These are phyloP conservation scores for Komagataella pseudopastoris DNA, from an alignment of 805 yeast genomes.

Conservation along the genomic window DNA sequence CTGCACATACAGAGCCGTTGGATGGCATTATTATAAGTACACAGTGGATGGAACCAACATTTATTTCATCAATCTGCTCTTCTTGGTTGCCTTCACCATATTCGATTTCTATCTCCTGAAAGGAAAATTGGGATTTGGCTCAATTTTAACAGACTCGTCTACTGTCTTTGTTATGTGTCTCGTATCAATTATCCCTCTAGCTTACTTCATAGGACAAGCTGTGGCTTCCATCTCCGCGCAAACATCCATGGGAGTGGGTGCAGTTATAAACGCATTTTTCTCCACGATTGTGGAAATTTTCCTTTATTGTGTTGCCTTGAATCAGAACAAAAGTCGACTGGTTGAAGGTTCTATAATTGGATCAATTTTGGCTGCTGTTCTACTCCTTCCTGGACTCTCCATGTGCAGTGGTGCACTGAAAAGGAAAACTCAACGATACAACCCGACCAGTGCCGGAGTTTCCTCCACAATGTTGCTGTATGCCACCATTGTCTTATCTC, in stretches of 20 bases:
- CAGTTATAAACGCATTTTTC: conserved; percentile 94
- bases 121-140: conserved; percentile 24
- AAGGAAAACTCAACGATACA: conserved; percentile 87
- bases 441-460: conserved; percentile 94
- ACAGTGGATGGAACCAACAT: conserved; percentile 95
- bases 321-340: conserved; percentile 71
- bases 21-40: conserved; percentile 87
- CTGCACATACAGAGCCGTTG: conserved; percentile 87
- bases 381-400: conserved; percentile 83
- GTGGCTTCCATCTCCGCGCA: conserved; percentile 99
- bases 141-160: conserved; percentile 44
- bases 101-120: conserved; percentile 58
- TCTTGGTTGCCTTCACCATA: conserved; percentile 72
- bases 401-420: conserved; percentile 97
- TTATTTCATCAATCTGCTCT: conserved; percentile 74
- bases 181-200: conserved; percentile 80
- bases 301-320: conserved; percentile 81
- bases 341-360: conserved; percentile 97
- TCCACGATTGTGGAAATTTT: conserved; percentile 92
- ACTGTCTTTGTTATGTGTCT: conserved; percentile 64
- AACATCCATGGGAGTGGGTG: conserved; percentile 98
- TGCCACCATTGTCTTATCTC: conserved; percentile 82
- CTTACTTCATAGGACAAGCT: conserved; percentile 96
- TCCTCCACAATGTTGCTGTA: conserved; percentile 90
- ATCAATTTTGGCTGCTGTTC: conserved; percentile 81